A percentile compares a stretch with the other conserved stretches of the same genome.
Evolutionary conservation across 2,329 filamentous ascomycete genomes (phyloP).

Genomic region (Pseudocercospora pini-densiflorae): DNA sequence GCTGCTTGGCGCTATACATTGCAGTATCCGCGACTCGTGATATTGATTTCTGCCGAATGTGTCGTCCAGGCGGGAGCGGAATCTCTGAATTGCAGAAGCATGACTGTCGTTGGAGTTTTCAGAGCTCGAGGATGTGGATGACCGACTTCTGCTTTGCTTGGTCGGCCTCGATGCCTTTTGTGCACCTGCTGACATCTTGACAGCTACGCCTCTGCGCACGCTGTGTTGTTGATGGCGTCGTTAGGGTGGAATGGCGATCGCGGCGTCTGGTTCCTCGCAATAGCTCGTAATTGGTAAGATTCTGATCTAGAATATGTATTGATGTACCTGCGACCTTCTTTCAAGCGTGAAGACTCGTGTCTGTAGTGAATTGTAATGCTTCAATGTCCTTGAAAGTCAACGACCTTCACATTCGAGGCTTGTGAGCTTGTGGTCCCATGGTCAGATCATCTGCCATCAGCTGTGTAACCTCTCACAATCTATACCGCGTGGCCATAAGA

Average conservation of each 20-base stretch:
- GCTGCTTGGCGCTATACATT: not conserved
- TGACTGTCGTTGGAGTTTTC: not conserved
- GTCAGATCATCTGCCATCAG: conserved; percentile 3
- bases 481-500: not conserved
- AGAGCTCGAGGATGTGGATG: not conserved
- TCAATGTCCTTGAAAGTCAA: not conserved
- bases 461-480: not conserved
- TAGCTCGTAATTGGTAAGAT: not conserved
- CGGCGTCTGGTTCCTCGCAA: not conserved
- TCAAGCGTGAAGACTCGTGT: not conserved
- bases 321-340: not conserved
- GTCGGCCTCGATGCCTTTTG: not conserved
- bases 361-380: not conserved
- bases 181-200: not conserved
- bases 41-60: not conserved
- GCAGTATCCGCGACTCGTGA: not conserved
- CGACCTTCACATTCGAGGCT: not conserved
- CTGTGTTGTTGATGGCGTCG: too few species aligned
- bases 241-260: not conserved
- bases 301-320: not conserved
- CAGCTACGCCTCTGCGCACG: not conserved
- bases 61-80: not conserved
- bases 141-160: not conserved
- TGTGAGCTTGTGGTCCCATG: conserved; percentile 1
- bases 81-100: not conserved